A percentile compares a stretch with the other conserved stretches of the same genome.
Conservation (phyloP, 352 stramenopile species). For the Elongisporangium anandrum region DNA sequence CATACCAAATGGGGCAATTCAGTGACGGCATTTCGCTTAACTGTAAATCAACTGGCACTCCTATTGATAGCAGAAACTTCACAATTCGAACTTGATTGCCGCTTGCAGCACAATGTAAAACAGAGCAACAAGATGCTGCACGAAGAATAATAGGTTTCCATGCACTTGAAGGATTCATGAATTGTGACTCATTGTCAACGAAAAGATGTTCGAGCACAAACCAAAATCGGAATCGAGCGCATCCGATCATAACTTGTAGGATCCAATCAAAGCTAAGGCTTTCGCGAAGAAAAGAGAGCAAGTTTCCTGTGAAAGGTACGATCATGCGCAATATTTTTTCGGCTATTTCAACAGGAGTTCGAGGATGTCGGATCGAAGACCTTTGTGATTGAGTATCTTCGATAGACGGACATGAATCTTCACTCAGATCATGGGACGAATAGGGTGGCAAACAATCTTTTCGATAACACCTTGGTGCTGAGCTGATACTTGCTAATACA, state of each 20-base stretch:
- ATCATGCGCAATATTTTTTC: conserved; percentile 25
- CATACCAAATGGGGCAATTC: conserved; percentile 42
- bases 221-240: conserved; percentile 45
- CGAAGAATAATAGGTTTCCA: conserved; percentile 48
- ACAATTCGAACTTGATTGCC: conserved; percentile 35
- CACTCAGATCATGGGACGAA: conserved; percentile 2
- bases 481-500: conserved; percentile 22
- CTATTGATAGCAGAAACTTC: conserved; percentile 40
- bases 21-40: conserved; percentile 20
- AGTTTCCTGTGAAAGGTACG: conserved; percentile 14
- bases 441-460: not conserved
- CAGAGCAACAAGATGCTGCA: conserved; percentile 31
- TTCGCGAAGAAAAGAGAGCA: conserved; percentile 33
- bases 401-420: conserved; percentile 8
- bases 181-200: conserved; percentile 23
- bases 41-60: conserved; percentile 29
- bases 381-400: conserved; percentile 6
- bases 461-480: conserved; percentile 7
- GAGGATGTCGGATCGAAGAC: conserved; percentile 12
- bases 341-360: conserved; percentile 12
- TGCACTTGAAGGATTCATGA: conserved; percentile 28
- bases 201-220: conserved; percentile 39
- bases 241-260: conserved; percentile 40
- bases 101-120: conserved; percentile 46
- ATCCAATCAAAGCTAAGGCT: conserved; percentile 37